Percentiles rank a stretch among this genome's conserved stretches.
These are phyloP conservation scores for Penicillium taxi DNA, from an alignment of 495 filamentous ascomycete species.

Conservation along the genomic window DNA sequence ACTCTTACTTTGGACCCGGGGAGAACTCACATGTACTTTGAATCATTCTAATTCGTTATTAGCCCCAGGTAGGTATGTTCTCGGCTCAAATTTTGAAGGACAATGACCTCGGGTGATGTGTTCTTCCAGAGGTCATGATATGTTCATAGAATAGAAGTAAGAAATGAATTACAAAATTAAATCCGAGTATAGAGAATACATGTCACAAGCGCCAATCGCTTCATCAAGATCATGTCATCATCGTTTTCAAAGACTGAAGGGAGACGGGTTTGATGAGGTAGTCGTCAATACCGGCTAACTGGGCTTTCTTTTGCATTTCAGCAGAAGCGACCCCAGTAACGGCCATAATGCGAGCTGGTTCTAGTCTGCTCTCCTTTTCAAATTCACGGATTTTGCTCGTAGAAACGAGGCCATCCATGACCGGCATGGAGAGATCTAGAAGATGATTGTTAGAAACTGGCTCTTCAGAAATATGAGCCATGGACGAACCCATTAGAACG, in stretches of 20 bases:
- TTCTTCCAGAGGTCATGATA: no score
- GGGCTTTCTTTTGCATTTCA: slow-evolving; percentile 34
- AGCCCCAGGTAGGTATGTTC: no score
- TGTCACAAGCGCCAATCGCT: no score
- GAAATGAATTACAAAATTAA: no score
- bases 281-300: slow-evolving; percentile 37
- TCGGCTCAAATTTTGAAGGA: no score
- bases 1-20: no score
- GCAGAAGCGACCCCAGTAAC: slow-evolving; percentile 41
- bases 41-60: no score
- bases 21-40: no score
- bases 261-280: slow-evolving; percentile 46
- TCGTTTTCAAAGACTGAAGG: slow-evolving; percentile 31
- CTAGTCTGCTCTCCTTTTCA: slow-evolving; percentile 26
- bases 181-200: no score
- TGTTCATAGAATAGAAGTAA: no score
- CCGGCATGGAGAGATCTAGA: slow-evolving; percentile 55
- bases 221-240: no score
- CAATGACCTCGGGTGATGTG: no score
- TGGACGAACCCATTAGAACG: slow-evolving; percentile 49
- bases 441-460: not conserved
- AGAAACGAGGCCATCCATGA: slow-evolving; percentile 55
- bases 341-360: slow-evolving; percentile 37
- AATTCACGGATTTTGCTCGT: slow-evolving; percentile 48
- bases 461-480: not conserved